Conservation (phyloP, 2,329 filamentous ascomycete species). For the Aspergillus intermedius region DNA sequence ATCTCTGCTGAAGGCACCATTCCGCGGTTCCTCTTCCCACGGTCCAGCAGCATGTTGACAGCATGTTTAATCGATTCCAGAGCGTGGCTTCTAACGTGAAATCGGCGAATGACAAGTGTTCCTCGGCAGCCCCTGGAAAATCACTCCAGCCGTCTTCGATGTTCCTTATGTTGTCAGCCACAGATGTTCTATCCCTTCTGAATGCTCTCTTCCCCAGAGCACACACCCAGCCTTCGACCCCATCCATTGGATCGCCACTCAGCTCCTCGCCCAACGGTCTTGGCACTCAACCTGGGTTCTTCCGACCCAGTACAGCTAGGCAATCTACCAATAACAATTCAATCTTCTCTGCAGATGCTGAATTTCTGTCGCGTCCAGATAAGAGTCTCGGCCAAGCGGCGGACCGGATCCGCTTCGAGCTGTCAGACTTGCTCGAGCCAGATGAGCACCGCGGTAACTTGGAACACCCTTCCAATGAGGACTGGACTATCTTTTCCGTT, state of each 20-base stretch:
- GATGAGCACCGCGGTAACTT: conserved; percentile 47
- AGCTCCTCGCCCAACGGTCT: conserved; percentile 9
- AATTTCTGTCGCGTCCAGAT: conserved; percentile 19
- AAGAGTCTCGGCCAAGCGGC: conserved; percentile 26
- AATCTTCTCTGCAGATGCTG: conserved; percentile 26
- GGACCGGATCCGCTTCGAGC: conserved; percentile 36
- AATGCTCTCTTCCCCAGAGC: conserved; percentile 68
- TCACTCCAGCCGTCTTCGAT: conserved; percentile 36
- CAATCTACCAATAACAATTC: conserved; percentile 19
- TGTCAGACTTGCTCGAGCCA: conserved; percentile 32
- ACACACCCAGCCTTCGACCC: conserved; percentile 15
- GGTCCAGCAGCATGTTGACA: conserved; percentile 31
- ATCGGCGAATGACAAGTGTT: conserved; percentile 1
- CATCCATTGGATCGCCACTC: conserved; percentile 19
- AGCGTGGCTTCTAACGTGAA: conserved; percentile 3
- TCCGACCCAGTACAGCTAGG: conserved; percentile 22
- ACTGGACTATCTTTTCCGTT: conserved; percentile 77
- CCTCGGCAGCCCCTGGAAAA: conserved; percentile 43
- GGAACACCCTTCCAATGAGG: conserved; percentile 72
- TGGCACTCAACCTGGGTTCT: conserved; percentile 26
- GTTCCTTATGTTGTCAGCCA: conserved; percentile 71
- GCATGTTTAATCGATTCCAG: conserved; percentile 30
- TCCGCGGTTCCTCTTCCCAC: conserved; percentile 29
- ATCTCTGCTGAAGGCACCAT: conserved; percentile 22
- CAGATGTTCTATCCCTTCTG: conserved; percentile 72